Conservation (phyloP, 371 early-diverging fungal species). For the Apophysomyces elegans region DNA sequence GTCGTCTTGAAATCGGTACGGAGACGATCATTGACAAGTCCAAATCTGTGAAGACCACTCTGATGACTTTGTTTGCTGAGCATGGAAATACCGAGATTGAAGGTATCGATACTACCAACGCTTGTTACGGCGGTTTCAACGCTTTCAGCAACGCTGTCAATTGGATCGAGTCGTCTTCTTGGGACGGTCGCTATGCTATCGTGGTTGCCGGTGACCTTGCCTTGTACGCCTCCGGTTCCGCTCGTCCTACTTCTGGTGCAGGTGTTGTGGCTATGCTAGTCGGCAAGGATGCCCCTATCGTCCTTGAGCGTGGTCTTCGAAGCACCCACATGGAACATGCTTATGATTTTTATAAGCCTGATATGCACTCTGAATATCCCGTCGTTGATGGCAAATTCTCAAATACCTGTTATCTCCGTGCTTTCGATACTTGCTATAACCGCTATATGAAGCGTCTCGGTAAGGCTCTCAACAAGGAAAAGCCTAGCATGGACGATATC, state of each 20-base stretch:
- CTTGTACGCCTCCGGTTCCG: conserved; percentile 90
- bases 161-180: conserved; percentile 93
- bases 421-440: conserved; percentile 88
- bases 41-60: conserved; percentile 95
- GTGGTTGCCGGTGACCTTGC: conserved; percentile 98
- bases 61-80: conserved; percentile 93
- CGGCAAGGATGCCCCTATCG: conserved; percentile 94
- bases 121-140: conserved; percentile 98
- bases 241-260: conserved; percentile 96
- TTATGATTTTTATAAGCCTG: conserved; percentile 98
- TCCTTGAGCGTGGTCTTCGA: conserved; percentile 89
- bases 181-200: conserved; percentile 92
- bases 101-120: conserved; percentile 97
- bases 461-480: conserved; percentile 46
- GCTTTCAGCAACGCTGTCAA: conserved; percentile 96
- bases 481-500: conserved; percentile 67
- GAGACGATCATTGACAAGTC: conserved; percentile 98
- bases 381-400: conserved; percentile 95
- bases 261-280: conserved; percentile 95
- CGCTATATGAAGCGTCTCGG: conserved; percentile 82
- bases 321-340: conserved; percentile 95
- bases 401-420: conserved; percentile 90
- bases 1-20: conserved; percentile 97
- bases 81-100: conserved; percentile 93
- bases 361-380: conserved; percentile 94